Percentiles rank a stretch among this genome's conserved stretches.
Evolutionary conservation across 352 stramenopile genomes (phyloP).

Genomic region (Pythium monospermum): DNA sequence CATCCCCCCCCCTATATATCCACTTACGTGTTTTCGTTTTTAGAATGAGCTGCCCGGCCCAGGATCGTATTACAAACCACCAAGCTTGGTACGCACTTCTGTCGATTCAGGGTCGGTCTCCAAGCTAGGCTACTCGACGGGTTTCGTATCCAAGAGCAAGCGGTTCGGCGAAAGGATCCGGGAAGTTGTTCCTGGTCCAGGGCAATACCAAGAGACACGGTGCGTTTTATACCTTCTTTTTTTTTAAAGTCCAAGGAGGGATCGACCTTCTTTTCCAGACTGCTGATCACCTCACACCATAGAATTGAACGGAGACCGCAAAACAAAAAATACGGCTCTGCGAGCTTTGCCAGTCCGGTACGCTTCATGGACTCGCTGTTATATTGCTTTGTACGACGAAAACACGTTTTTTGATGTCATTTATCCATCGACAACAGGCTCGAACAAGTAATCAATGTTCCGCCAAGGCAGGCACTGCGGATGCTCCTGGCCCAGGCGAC

Average conservation of each 20-base stretch:
- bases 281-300: too few species aligned
- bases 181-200: slow-evolving; percentile 50
- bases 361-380: background rate
- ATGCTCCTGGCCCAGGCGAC: slow-evolving; percentile 39
- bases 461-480: background rate
- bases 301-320: slow-evolving; percentile 39
- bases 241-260: too few species aligned
- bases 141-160: slow-evolving; percentile 77
- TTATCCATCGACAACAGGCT: too few species aligned
- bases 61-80: slow-evolving; percentile 61
- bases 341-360: slow-evolving; percentile 59
- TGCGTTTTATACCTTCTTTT: slow-evolving; percentile 12
- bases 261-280: too few species aligned
- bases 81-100: slow-evolving; percentile 53
- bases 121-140: slow-evolving; percentile 61
- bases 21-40: background rate
- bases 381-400: too few species aligned
- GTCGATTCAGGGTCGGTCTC: slow-evolving; percentile 70
- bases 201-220: slow-evolving; percentile 56
- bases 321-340: slow-evolving; percentile 68
- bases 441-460: slow-evolving; percentile 37
- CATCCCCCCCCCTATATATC: background rate
- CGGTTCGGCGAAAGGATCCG: slow-evolving; percentile 52
- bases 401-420: too few species aligned
- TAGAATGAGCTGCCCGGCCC: slow-evolving; percentile 72